phyloP scores from a whole-genome alignment of 2,329 filamentous ascomycete genomes.

The Stagonosporopsis cucurbitacearum region DNA sequence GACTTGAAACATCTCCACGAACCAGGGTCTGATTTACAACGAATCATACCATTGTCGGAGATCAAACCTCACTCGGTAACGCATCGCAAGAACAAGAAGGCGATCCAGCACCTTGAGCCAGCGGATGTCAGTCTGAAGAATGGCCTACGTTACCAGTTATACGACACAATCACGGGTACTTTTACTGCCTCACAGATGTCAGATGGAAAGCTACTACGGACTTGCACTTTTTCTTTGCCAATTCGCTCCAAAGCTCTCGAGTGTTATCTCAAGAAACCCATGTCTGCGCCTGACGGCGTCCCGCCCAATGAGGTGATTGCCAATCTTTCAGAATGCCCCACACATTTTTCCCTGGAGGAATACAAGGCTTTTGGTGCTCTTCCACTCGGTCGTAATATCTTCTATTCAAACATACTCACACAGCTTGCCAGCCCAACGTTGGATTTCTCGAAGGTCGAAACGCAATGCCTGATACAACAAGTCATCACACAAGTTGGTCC shows the following conservation, averaged over 20 bases:
- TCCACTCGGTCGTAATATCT: conserved; percentile 56
- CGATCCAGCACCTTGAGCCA: conserved; percentile 35
- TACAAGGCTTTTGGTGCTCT: conserved; percentile 60
- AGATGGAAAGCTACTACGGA: conserved; percentile 25
- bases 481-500: conserved; percentile 58
- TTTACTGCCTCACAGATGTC: conserved; percentile 22
- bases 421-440: conserved; percentile 58
- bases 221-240: conserved; percentile 54
- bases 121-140: conserved; percentile 56
- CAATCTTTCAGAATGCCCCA: conserved; percentile 52
- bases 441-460: conserved; percentile 60
- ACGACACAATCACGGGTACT: conserved; percentile 24
- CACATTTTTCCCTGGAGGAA: conserved; percentile 59
- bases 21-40: conserved; percentile 9
- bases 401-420: conserved; percentile 63
- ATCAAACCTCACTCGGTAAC: conserved; percentile 48
- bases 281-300: conserved; percentile 30
- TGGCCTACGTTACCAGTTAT: conserved; percentile 50
- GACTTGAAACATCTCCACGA: conserved; percentile 13
- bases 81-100: conserved; percentile 40
- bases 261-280: conserved; percentile 50
- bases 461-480: conserved; percentile 58
- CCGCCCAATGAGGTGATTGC: conserved; percentile 60
- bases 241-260: conserved; percentile 45
- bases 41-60: conserved; percentile 47